phyloP scores from a whole-genome alignment of 1,284 basidiomycete species.

The Sporisorium iseilematis-ciliati region DNA sequence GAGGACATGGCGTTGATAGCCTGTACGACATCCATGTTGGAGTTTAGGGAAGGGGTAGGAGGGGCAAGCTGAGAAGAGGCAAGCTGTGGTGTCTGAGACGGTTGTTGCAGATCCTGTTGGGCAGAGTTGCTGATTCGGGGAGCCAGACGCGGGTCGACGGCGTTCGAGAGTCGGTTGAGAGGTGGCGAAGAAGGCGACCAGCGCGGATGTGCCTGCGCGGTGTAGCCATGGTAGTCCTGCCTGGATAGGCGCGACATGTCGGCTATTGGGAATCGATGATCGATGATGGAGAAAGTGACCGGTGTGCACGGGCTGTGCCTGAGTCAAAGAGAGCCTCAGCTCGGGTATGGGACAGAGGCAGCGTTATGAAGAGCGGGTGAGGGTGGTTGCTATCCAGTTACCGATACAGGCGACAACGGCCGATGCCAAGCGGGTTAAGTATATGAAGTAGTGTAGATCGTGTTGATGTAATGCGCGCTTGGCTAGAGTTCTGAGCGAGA shows the following conservation, averaged over 20 bases:
- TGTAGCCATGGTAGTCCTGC: conserved; percentile 47
- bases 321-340: not conserved
- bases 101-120: conserved; percentile 37
- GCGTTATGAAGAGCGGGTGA: not conserved
- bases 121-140: conserved; percentile 32
- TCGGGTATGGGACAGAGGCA: not conserved
- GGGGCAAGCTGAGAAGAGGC: conserved; percentile 19
- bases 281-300: not conserved
- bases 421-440: conserved; percentile 1
- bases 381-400: not conserved
- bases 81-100: conserved; percentile 33
- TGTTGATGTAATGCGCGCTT: not conserved
- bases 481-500: not conserved
- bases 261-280: not conserved
- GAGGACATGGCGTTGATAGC: conserved; percentile 48
- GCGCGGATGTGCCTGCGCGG: conserved; percentile 34
- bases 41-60: conserved; percentile 10
- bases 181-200: conserved; percentile 53
- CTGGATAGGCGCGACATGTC: conserved; percentile 49
- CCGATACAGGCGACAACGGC: conserved; percentile 1
- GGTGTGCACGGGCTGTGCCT: not conserved
- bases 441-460: conserved; percentile 4
- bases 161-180: conserved; percentile 39
- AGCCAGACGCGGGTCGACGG: conserved; percentile 37
- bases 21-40: conserved; percentile 44